These are phyloP conservation scores for Histomonas meleagridis DNA, from an alignment of 208 protist genomes.

Conservation along the genomic window DNA sequence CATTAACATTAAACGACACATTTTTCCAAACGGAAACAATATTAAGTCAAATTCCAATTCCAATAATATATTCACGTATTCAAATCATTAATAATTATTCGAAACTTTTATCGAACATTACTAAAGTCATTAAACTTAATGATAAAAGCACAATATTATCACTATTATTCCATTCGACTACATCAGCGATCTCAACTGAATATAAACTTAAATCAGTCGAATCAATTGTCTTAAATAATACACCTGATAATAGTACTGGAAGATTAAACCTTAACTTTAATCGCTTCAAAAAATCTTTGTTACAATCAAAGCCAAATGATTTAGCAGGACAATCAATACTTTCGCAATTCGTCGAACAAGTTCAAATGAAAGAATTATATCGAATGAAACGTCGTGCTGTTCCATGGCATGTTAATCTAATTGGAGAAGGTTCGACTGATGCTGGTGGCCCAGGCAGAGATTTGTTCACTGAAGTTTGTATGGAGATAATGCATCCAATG, in stretches of 20 bases:
- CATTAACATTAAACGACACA: background rate
- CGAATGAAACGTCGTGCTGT: no score
- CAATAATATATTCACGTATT: background rate
- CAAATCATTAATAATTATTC: background rate
- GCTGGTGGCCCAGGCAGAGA: background rate
- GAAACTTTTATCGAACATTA: background rate
- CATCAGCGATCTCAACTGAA: background rate
- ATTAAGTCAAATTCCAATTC: background rate
- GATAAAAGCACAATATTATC: background rate
- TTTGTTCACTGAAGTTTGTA: background rate
- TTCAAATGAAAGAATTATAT: no score
- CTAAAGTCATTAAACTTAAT: background rate
- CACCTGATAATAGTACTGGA: background rate
- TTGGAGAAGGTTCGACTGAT: background rate
- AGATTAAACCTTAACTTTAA: background rate
- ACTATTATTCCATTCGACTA: background rate
- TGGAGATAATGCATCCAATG: background rate
- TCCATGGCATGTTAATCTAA: background rate
- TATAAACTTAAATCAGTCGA: background rate
- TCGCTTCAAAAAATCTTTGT: background rate
- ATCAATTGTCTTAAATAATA: background rate
- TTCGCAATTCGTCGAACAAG: background rate
- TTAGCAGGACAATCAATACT: background rate
- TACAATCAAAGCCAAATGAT: background rate
- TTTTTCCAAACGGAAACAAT: background rate